phyloP scores from a whole-genome alignment of 345 rosid genomes.

The Eucalyptus marginata region DNA sequence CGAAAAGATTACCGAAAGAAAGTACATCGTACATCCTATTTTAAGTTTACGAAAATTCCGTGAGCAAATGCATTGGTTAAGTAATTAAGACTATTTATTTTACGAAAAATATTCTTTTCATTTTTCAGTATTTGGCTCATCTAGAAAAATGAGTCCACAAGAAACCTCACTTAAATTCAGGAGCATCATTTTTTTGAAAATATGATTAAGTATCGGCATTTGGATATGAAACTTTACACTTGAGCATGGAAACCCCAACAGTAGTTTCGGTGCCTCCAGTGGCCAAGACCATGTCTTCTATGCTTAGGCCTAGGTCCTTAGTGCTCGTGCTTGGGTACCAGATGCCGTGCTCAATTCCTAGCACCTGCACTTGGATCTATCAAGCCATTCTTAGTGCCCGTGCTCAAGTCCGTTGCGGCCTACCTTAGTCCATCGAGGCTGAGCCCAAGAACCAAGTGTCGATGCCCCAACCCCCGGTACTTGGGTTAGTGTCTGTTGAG shows the following conservation, averaged over 20 bases:
- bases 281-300: not conserved
- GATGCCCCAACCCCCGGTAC: too few relatives aligned
- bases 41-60: not conserved
- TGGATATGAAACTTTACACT: not conserved
- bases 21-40: not conserved
- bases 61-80: not conserved
- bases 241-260: not conserved
- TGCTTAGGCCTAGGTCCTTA: not conserved
- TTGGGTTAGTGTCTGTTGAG: too few relatives aligned
- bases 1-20: not conserved
- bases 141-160: not conserved
- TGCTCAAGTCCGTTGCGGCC: too few relatives aligned
- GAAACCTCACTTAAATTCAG: accelerated
- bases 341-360: not conserved
- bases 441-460: too few relatives aligned
- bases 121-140: not conserved
- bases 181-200: too few relatives aligned
- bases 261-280: too few relatives aligned
- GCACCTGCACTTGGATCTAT: too few relatives aligned
- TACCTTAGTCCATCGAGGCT: too few relatives aligned
- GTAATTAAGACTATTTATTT: too few relatives aligned
- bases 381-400: too few relatives aligned
- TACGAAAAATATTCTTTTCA: too few relatives aligned
- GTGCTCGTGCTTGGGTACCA: not conserved
- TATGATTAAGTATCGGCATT: too few relatives aligned